phyloP scores from a whole-genome alignment of 2,329 filamentous ascomycete species.

The Fusarium sp. region DNA sequence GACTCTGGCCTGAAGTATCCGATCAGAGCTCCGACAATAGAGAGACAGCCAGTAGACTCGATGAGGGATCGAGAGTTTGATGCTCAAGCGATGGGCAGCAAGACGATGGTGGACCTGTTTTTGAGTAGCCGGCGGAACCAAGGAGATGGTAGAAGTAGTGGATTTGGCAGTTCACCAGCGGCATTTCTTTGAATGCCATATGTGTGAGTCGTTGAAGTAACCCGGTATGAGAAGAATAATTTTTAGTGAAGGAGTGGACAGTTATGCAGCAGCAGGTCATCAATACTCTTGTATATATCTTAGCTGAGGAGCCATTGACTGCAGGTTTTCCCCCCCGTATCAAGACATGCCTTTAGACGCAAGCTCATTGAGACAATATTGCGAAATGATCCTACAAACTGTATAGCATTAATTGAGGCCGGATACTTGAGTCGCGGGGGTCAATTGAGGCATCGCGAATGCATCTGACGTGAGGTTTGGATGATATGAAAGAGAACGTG shows the following conservation, averaged over 20 bases:
- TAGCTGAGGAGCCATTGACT: not conserved
- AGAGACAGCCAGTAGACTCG: constrained; percentile 6
- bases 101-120: constrained; percentile 65
- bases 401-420: not conserved
- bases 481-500: not conserved
- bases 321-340: not conserved
- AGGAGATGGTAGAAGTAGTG: constrained; percentile 49
- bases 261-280: not conserved
- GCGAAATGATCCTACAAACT: no score
- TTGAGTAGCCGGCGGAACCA: constrained; percentile 59
- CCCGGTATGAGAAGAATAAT: not conserved
- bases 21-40: not conserved
- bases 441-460: no score
- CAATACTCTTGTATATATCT: constrained; percentile 19
- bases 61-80: constrained; percentile 35
- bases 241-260: not conserved
- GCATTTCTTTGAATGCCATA: constrained; percentile 47
- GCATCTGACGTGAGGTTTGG: no score
- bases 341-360: not conserved
- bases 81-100: constrained; percentile 55
- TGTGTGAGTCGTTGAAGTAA: not conserved
- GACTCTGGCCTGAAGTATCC: constrained; percentile 5
- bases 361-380: not conserved
- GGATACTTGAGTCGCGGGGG: no score
- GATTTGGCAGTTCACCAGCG: constrained; percentile 42